These are phyloP conservation scores for Selenicereus undatus DNA, from an alignment of 148 eudicot genomes.

Conservation along the genomic window DNA sequence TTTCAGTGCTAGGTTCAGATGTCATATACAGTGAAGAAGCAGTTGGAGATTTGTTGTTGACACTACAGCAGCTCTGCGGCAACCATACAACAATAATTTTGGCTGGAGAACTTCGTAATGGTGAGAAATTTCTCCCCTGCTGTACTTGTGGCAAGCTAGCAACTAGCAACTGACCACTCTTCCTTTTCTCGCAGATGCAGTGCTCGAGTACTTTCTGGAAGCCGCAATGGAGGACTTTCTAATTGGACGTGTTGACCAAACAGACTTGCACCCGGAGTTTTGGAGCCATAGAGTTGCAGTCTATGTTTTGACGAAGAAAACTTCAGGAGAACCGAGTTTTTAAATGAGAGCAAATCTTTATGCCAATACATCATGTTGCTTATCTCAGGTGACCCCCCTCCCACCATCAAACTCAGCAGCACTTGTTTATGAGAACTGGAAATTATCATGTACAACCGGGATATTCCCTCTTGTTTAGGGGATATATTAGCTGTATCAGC, in stretches of 20 bases:
- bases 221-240: conserved; percentile 58
- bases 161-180: background rate
- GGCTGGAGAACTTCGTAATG: conserved; percentile 93
- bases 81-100: conserved; percentile 62
- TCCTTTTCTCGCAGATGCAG: conserved; percentile 42
- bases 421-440: too few species aligned
- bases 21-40: conserved; percentile 85
- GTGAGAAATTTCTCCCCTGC: conserved; percentile 30
- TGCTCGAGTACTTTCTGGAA: conserved; percentile 82
- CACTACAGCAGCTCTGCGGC: conserved; percentile 58
- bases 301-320: conserved; percentile 57
- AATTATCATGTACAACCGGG: too few species aligned
- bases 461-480: too few species aligned
- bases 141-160: background rate
- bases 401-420: too few species aligned
- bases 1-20: conserved; percentile 68
- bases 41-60: conserved; percentile 62
- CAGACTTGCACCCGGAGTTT: conserved; percentile 79
- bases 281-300: conserved; percentile 78
- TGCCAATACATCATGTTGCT: background rate
- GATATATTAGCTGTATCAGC: too few species aligned
- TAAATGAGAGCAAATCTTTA: background rate
- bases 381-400: background rate
- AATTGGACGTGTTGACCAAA: conserved; percentile 67
- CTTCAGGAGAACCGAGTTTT: background rate